Evolutionary conservation across 2,329 filamentous ascomycete species (phyloP).

Genomic region (Chlorencoelia australis): DNA sequence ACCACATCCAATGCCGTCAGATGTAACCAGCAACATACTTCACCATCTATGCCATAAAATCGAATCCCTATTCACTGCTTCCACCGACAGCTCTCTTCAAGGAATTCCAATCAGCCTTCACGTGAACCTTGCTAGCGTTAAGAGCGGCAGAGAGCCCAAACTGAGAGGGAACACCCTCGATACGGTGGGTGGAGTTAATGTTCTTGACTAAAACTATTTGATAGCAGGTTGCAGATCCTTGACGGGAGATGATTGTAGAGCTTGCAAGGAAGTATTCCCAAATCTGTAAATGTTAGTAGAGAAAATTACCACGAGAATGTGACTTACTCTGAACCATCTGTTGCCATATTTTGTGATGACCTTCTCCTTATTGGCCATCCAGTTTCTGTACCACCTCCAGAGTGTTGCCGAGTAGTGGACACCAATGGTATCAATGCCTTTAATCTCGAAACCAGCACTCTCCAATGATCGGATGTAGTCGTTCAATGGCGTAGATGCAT

Average conservation of each 20-base stretch:
- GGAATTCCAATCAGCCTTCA: no score
- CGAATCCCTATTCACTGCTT: no score
- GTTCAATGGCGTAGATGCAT: slow-evolving; percentile 86
- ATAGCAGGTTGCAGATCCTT: slow-evolving; percentile 67
- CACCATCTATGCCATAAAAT: no score
- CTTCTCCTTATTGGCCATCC: slow-evolving; percentile 88
- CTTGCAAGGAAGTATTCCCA: slow-evolving; percentile 77
- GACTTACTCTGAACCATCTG: slow-evolving; percentile 83
- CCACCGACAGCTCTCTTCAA: neutral
- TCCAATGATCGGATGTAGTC: slow-evolving; percentile 81
- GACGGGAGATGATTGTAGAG: slow-evolving; percentile 65
- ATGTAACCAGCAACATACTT: no score
- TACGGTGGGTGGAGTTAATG: slow-evolving; percentile 69
- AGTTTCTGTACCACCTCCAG: slow-evolving; percentile 98
- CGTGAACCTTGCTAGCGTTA: slow-evolving; percentile 22
- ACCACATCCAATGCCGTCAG: no score
- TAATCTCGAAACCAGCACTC: slow-evolving; percentile 80
- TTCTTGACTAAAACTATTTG: slow-evolving; percentile 75
- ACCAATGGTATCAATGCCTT: slow-evolving; percentile 84
- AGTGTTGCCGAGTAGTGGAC: slow-evolving; percentile 95
- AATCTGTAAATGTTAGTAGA: slow-evolving; percentile 39
- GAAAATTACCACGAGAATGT: neutral
- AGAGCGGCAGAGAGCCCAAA: slow-evolving; percentile 56
- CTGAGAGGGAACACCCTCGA: slow-evolving; percentile 60
- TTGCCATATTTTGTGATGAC: slow-evolving; percentile 91